phyloP scores from a whole-genome alignment of 768 basidiomycete genomes.

The Gloeopeniophorella convolvens region DNA sequence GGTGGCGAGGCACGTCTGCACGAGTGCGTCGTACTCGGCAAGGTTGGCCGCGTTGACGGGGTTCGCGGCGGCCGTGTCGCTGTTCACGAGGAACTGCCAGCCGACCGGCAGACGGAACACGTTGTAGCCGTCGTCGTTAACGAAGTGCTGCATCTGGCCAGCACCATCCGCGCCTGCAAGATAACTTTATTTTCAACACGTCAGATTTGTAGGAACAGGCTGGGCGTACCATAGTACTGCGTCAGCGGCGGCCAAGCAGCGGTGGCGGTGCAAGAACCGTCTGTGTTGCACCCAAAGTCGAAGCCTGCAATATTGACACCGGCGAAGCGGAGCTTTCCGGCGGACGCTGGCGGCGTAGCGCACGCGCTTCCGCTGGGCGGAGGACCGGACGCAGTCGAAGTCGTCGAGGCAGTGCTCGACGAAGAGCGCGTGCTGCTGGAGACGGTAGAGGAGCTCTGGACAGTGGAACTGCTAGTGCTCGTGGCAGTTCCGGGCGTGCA shows the following conservation, averaged over 20 bases:
- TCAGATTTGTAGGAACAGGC: background rate
- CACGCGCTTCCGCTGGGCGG: slow-evolving; percentile 17
- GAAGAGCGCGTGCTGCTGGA: slow-evolving; percentile 9
- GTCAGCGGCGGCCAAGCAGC: slow-evolving; percentile 40
- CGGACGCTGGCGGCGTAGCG: slow-evolving; percentile 9
- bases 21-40: slow-evolving; percentile 43
- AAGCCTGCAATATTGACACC: slow-evolving; percentile 53
- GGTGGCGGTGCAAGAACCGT: slow-evolving; percentile 37
- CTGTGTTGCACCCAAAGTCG: slow-evolving; percentile 45
- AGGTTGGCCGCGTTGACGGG: slow-evolving; percentile 39
- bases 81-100: slow-evolving; percentile 48
- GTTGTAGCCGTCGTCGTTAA: slow-evolving; percentile 46
- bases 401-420: slow-evolving; percentile 3
- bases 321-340: slow-evolving; percentile 29
- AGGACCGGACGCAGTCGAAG: slow-evolving; percentile 23
- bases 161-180: slow-evolving; percentile 34
- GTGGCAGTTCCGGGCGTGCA: slow-evolving; percentile 29
- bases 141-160: slow-evolving; percentile 61
- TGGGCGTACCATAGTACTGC: slow-evolving; percentile 35
- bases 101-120: slow-evolving; percentile 54
- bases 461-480: slow-evolving; percentile 12
- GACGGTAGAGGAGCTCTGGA: too few species aligned
- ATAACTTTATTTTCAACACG: background rate
- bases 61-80: slow-evolving; percentile 29
- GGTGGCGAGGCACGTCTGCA: slow-evolving; percentile 41